Evolutionary conservation across 2,329 filamentous ascomycete species (phyloP).

Genomic region (Cladobotryum protrusum): DNA sequence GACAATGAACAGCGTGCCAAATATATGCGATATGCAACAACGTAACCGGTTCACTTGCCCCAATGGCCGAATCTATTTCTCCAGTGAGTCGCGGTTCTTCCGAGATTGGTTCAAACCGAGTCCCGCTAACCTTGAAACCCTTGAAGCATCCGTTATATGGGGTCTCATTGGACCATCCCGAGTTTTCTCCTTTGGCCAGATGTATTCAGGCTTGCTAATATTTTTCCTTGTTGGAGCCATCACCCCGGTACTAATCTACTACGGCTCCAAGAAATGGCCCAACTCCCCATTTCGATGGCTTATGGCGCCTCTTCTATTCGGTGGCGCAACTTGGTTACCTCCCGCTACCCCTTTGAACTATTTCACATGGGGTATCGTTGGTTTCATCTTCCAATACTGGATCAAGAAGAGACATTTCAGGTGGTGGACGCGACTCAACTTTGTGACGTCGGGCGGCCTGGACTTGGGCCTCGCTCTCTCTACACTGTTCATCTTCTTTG

Average conservation of each 20-base stretch:
- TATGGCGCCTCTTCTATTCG: slow-evolving; percentile 59
- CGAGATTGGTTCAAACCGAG: no score
- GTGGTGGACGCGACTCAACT: slow-evolving; percentile 73
- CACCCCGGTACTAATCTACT: slow-evolving; percentile 47
- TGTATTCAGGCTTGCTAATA: slow-evolving; percentile 54
- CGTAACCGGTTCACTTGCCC: slow-evolving; percentile 57
- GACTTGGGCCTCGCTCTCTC: slow-evolving; percentile 62
- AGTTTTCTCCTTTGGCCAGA: slow-evolving; percentile 56
- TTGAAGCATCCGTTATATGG: slow-evolving; percentile 57
- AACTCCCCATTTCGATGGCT: slow-evolving; percentile 44
- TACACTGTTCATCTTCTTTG: slow-evolving; percentile 65
- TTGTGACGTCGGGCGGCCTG: slow-evolving; percentile 62
- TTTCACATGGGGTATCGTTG: slow-evolving; percentile 66
- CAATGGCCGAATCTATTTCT: slow-evolving; percentile 58
- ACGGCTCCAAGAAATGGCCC: slow-evolving; percentile 43
- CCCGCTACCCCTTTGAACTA: slow-evolving; percentile 70
- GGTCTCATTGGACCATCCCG: slow-evolving; percentile 58
- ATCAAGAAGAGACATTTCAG: slow-evolving; percentile 57
- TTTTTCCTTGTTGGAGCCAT: slow-evolving; percentile 55
- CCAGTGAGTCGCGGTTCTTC: slow-evolving; percentile 33
- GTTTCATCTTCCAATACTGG: slow-evolving; percentile 62
- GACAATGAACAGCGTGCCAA: slow-evolving; percentile 53
- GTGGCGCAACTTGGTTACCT: slow-evolving; percentile 51
- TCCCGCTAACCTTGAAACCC: no score
- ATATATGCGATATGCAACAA: slow-evolving; percentile 55